phyloP scores from a whole-genome alignment of 1,139 yeast genomes.

The Lodderomyces jiufengensis region DNA sequence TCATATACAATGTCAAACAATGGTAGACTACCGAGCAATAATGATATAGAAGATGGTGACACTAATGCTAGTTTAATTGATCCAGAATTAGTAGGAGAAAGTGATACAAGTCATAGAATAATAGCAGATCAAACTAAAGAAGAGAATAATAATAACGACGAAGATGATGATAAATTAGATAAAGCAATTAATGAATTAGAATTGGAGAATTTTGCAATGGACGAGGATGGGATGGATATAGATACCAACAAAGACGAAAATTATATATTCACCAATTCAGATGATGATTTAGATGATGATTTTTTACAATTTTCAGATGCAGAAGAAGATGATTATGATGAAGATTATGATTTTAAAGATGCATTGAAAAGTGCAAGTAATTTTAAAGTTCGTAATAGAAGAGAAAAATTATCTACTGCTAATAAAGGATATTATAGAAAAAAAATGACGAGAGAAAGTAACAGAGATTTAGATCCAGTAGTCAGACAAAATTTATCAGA shows the following conservation, averaged over 20 bases:
- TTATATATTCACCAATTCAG: slow-evolving; percentile 11
- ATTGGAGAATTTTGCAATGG: background rate
- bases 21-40: too few relatives aligned
- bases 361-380: slow-evolving; percentile 63
- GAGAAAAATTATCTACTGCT: slow-evolving; percentile 27
- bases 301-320: slow-evolving; percentile 5
- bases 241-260: slow-evolving; percentile 3
- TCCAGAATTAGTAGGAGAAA: background rate
- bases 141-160: background rate
- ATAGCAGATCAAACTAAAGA: too few relatives aligned
- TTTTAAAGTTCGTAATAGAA: slow-evolving; percentile 48
- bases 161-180: slow-evolving; percentile 4
- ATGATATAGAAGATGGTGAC: too few relatives aligned
- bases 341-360: slow-evolving; percentile 50
- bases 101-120: background rate
- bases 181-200: slow-evolving; percentile 3
- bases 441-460: slow-evolving; percentile 34
- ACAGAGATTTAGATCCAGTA: slow-evolving; percentile 63
- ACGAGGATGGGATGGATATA: slow-evolving; percentile 1
- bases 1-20: too few relatives aligned
- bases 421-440: slow-evolving; percentile 30
- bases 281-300: slow-evolving; percentile 10
- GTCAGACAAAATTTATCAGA: slow-evolving; percentile 59
- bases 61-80: too few relatives aligned
- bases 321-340: slow-evolving; percentile 38